Percentiles rank a stretch among this genome's conserved stretches.
Conservation (phyloP, 306 rosid genomes). For the Dalbergia cultrata region DNA sequence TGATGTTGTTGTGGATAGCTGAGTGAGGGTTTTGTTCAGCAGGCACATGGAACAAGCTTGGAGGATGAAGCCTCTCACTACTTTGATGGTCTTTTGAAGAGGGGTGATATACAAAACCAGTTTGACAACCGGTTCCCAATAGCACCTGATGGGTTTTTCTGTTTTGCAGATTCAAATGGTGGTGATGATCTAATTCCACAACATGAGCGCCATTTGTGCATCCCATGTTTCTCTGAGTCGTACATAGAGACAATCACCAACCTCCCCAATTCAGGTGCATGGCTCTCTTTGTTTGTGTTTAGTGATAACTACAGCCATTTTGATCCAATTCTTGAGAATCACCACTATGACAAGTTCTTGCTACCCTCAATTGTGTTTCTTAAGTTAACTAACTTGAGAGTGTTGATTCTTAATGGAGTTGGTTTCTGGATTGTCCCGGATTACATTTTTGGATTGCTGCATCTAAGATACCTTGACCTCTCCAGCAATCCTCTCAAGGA, state of each 20-base stretch:
- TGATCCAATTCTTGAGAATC: neutral
- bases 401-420: neutral
- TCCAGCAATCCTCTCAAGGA: neutral
- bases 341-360: neutral
- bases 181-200: neutral
- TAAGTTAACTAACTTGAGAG: conserved; percentile 1
- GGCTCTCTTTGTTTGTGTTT: neutral
- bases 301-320: neutral
- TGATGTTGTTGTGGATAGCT: conserved; percentile 3
- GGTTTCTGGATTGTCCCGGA: neutral
- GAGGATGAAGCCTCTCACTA: neutral
- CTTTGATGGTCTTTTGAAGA: neutral
- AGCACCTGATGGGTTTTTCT: neutral
- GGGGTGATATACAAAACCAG: neutral
- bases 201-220: neutral
- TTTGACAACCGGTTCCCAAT: neutral
- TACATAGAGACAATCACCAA: neutral
- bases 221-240: neutral
- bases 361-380: neutral
- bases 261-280: neutral
- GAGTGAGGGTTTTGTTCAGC: conserved; percentile 17
- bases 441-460: neutral
- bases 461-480: neutral
- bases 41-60: conserved; percentile 11
- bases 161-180: neutral